These are phyloP conservation scores for Ustilago lituana DNA, from an alignment of 1,284 basidiomycete species.

Conservation along the genomic window DNA sequence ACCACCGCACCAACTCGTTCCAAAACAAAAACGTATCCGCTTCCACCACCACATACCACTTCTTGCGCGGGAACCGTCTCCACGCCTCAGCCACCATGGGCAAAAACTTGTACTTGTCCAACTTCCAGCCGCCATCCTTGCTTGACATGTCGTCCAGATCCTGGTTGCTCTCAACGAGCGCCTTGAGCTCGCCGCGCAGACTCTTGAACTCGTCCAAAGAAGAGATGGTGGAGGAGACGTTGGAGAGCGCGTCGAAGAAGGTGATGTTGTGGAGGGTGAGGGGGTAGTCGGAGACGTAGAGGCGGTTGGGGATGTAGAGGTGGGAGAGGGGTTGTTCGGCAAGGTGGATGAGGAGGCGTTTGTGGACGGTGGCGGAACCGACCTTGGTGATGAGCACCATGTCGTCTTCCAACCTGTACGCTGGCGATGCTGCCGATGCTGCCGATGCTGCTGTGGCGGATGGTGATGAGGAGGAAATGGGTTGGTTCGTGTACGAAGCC, in stretches of 20 bases:
- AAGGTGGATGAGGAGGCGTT: constrained; percentile 33
- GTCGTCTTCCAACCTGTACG: constrained; percentile 33
- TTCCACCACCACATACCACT: constrained; percentile 53
- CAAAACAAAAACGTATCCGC: constrained; percentile 55
- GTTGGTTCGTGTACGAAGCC: too few relatives aligned
- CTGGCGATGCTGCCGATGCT: not conserved
- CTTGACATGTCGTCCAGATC: constrained; percentile 8
- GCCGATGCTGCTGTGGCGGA: not conserved
- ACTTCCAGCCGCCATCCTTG: constrained; percentile 40
- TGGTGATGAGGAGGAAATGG: not conserved
- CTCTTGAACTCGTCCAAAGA: constrained; percentile 10
- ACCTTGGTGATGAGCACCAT: constrained; percentile 46
- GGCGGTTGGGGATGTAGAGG: constrained; percentile 20
- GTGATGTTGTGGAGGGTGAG: constrained; percentile 19
- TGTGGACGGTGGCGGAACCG: constrained; percentile 34
- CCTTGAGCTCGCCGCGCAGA: constrained; percentile 11
- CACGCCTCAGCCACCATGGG: constrained; percentile 42
- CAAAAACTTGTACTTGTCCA: constrained; percentile 55
- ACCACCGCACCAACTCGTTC: constrained; percentile 31
- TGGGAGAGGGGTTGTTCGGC: constrained; percentile 6
- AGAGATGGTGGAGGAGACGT: constrained; percentile 25
- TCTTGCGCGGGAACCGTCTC: constrained; percentile 19
- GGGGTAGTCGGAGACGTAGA: constrained; percentile 38
- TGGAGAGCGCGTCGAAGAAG: constrained; percentile 31
- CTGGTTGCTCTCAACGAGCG: constrained; percentile 15